Conservation (phyloP, 2,329 filamentous ascomycete genomes). For the Epichloe gansuensis region DNA sequence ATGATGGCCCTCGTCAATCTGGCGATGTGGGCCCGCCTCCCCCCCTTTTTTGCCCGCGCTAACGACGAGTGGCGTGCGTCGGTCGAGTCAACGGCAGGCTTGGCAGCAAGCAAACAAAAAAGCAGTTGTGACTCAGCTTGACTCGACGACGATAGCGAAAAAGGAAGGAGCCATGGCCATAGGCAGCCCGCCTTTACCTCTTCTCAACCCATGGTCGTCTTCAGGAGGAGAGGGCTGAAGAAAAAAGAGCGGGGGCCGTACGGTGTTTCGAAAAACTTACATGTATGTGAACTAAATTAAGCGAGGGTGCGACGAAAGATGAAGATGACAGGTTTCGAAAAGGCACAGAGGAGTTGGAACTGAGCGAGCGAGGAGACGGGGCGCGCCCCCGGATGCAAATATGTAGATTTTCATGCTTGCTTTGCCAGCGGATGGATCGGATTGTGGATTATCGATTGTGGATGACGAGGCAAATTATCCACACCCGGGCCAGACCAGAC, state of each 20-base stretch:
- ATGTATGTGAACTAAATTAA: not conserved
- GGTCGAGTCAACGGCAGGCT: not conserved
- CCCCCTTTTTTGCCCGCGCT: no score
- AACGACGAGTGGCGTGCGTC: no score
- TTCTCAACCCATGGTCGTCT: no score
- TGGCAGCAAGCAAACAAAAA: not conserved
- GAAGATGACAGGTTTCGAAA: not conserved
- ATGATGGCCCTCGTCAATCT: not conserved
- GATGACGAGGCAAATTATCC: slow-evolving; percentile 6
- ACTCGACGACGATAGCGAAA: not conserved
- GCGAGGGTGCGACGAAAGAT: not conserved
- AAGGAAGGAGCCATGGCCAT: not conserved
- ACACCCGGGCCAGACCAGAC: not conserved
- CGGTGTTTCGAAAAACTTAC: not conserved
- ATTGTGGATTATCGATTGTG: not conserved
- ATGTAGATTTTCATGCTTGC: not conserved
- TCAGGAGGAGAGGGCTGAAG: not conserved
- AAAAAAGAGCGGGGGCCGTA: not conserved
- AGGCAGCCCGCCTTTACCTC: not conserved
- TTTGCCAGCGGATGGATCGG: not conserved
- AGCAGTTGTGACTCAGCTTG: not conserved
- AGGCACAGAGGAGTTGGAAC: not conserved
- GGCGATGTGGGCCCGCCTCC: not conserved
- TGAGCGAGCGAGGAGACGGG: not conserved
- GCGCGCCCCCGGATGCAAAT: slow-evolving; percentile 4